Conservation (phyloP, 208 protist species). For the Blechomonas ayalai region DNA sequence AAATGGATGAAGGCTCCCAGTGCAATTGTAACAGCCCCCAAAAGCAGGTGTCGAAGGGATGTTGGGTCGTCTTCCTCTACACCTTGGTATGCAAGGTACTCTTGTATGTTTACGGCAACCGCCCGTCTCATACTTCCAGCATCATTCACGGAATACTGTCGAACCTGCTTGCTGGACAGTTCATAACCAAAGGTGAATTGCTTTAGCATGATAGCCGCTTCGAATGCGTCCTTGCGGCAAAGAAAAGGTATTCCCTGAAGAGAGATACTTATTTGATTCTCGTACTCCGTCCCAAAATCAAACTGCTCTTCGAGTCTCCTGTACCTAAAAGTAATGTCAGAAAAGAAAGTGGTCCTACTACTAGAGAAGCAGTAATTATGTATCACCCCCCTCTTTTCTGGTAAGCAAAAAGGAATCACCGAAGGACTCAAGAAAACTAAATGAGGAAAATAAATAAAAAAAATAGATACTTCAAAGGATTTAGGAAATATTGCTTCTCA, state of each 20-base stretch:
- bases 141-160: slow-evolving; percentile 35
- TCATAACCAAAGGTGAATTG: slow-evolving; percentile 63
- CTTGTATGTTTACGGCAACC: slow-evolving; percentile 34
- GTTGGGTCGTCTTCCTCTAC: slow-evolving; percentile 22
- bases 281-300: too few species aligned
- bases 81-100: slow-evolving; percentile 35
- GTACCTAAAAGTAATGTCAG: slow-evolving; percentile 3
- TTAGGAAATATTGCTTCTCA: slow-evolving; percentile 3
- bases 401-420: slow-evolving; percentile 1
- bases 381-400: too few species aligned
- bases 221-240: too few species aligned
- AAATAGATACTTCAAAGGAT: background rate
- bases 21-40: slow-evolving; percentile 6
- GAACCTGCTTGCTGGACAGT: slow-evolving; percentile 52
- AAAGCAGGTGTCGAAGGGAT: slow-evolving; percentile 10
- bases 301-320: too few species aligned
- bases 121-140: slow-evolving; percentile 28
- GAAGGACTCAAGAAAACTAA: slow-evolving; percentile 1
- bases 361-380: too few species aligned
- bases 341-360: slow-evolving; percentile 7
- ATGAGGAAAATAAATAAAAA: slow-evolving; percentile 10
- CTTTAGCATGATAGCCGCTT: too few species aligned
- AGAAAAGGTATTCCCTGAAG: too few species aligned
- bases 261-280: too few species aligned
- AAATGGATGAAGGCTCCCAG: slow-evolving; percentile 7